Evolutionary conservation across 768 basidiomycete species (phyloP), one percentile per base, ranked within the genome.

Genomic region (Russula ochroleuca): DNA sequence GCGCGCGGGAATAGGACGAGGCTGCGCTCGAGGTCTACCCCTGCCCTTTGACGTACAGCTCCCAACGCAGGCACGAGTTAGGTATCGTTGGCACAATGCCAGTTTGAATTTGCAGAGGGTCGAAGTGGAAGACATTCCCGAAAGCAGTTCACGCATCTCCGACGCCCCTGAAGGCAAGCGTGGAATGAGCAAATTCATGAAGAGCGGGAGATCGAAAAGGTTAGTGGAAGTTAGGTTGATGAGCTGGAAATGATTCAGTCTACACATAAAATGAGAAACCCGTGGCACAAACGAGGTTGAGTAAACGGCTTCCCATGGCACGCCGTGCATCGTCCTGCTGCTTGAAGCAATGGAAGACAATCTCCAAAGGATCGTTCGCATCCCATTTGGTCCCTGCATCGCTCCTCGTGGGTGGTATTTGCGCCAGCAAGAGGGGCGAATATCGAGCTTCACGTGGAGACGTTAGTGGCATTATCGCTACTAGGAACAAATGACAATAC

Each of bases 381-480:
- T 87, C 85, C 81, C 85, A 86, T 69, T 85, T 79, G 7, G 78
- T 73, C 31, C 77, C 78, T 25, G 72, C 69, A 23, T 77, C 79
- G 45, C 76, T 73, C 61, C 82, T 79, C 13, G 84, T 78, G 7
- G 77, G 76, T 28, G 86, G 84, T 15, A 89, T 80, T 71, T 88
- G 85, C 23, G 76, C 75, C 31, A 87, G 72, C 48, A 88, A 75
- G 28, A 86, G 75, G 6, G 78, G 77, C 0, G 85, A 87, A 66
- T 80, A 77, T 57, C 62, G 74, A 45, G 67, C 81, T 82, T 63
- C 57, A 57, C 54, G 58, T 55, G 31, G 37, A 49, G 33, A 45
- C 5, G 40, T 64, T 31, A 64, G 58, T 23, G 43, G 28, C 15
- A 48, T 45, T 23, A 5, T 25, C 11, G 13, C 19, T 21, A 40